These are phyloP conservation scores for Eucalyptus globulus DNA, from an alignment of 345 rosid genomes.

Conservation along the genomic window DNA sequence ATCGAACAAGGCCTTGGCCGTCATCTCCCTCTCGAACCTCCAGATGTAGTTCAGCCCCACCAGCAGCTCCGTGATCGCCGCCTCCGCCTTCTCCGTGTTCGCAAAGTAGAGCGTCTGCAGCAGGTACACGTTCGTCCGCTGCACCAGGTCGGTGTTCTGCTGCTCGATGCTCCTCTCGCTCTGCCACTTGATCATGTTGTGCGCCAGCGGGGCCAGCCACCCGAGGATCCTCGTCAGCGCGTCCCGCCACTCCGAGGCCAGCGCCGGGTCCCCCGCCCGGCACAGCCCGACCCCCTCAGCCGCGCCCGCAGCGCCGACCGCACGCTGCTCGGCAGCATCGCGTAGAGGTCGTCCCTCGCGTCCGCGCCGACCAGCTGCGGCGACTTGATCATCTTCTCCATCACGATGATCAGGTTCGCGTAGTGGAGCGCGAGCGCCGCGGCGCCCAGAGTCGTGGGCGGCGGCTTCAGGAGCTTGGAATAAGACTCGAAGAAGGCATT, in stretches of 20 bases:
- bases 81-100: slow-evolving; percentile 77
- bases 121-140: slow-evolving; percentile 34
- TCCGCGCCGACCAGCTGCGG: slow-evolving; percentile 89
- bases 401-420: slow-evolving; percentile 69
- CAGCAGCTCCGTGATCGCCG: slow-evolving; percentile 84
- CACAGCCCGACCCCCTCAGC: slow-evolving; percentile 55
- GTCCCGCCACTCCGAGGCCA: slow-evolving; percentile 80
- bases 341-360: slow-evolving; percentile 81
- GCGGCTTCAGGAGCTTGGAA: slow-evolving; percentile 55
- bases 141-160: slow-evolving; percentile 14
- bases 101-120: slow-evolving; percentile 79
- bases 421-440: slow-evolving; percentile 76
- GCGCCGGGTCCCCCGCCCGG: slow-evolving; percentile 54
- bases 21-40: slow-evolving; percentile 97
- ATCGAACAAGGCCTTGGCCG: slow-evolving; percentile 74
- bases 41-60: slow-evolving; percentile 94
- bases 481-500: slow-evolving; percentile 49
- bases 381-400: slow-evolving; percentile 91
- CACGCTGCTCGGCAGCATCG: slow-evolving; percentile 77
- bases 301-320: slow-evolving; percentile 47
- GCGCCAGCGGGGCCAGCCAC: slow-evolving; percentile 90
- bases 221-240: slow-evolving; percentile 67
- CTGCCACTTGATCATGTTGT: slow-evolving; percentile 97
- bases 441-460: slow-evolving; percentile 63
- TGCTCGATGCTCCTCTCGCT: slow-evolving; percentile 93